Evolutionary conservation across 2,329 filamentous ascomycete species (phyloP).

Genomic region (Pseudodiploospora longispora): DNA sequence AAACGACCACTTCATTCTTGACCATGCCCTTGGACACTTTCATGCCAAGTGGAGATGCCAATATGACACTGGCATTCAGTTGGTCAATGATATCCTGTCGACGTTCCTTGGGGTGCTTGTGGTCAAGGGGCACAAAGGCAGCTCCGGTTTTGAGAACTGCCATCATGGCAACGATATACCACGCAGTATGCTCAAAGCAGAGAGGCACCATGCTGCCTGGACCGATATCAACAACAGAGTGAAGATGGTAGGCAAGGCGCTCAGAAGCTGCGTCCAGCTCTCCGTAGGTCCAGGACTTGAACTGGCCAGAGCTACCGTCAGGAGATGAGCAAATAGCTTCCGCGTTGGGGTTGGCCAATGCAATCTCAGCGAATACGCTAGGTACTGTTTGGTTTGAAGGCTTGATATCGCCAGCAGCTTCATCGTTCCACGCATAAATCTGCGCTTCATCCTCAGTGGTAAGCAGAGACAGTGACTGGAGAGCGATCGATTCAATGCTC

Average conservation of each 20-base stretch:
- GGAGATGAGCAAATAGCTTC: neutral
- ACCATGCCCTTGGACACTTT: neutral
- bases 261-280: neutral
- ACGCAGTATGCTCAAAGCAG: conserved; percentile 3
- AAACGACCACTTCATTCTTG: neutral
- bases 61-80: neutral
- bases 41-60: neutral
- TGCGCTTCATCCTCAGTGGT: no score
- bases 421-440: no score
- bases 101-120: conserved; percentile 3
- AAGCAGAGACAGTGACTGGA: no score
- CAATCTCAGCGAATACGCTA: neutral
- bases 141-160: conserved; percentile 1
- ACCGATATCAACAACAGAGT: neutral
- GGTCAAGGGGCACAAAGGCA: conserved; percentile 2
- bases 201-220: conserved; percentile 1
- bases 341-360: neutral
- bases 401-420: no score
- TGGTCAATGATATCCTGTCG: neutral
- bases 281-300: neutral
- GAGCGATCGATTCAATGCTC: no score
- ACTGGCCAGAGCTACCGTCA: neutral
- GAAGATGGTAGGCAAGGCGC: neutral
- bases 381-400: no score
- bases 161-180: neutral